A percentile compares a stretch with the other conserved stretches of the same genome.
Evolutionary conservation across 345 rosid genomes (phyloP).

Genomic region (Euclidium syriacum): DNA sequence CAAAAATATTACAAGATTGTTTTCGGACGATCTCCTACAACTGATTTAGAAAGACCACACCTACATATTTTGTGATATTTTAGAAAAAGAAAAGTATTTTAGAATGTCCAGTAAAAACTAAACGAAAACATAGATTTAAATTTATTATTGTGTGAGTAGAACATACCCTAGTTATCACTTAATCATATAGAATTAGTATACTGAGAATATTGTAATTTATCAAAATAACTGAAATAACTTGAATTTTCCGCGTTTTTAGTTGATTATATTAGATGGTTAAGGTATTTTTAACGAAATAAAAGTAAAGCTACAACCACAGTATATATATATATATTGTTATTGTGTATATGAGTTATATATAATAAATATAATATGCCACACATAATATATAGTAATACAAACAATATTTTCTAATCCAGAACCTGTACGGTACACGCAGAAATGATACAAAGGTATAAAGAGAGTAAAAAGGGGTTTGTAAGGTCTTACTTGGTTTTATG

Average conservation of each 20-base stretch:
- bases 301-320: background rate
- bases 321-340: background rate
- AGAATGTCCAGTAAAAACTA: too few relatives aligned
- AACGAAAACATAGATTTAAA: too few relatives aligned
- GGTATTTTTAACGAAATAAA: background rate
- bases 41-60: too few relatives aligned
- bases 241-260: background rate
- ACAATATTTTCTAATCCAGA: background rate
- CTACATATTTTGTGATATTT: too few relatives aligned
- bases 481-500: constrained; percentile 19
- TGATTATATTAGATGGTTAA: background rate
- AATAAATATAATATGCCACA: background rate
- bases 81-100: too few relatives aligned
- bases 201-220: background rate
- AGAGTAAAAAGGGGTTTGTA: background rate
- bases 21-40: too few relatives aligned
- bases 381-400: too few relatives aligned
- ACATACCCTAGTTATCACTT: too few relatives aligned
- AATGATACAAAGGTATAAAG: constrained; percentile 7
- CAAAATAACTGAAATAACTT: background rate
- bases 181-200: too few relatives aligned
- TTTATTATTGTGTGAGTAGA: too few relatives aligned
- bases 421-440: constrained; percentile 24
- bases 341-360: background rate
- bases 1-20: too few relatives aligned